Evolutionary conservation across 73 alveolate species (phyloP).

Genomic region (Tetrahymena malaccensis): DNA sequence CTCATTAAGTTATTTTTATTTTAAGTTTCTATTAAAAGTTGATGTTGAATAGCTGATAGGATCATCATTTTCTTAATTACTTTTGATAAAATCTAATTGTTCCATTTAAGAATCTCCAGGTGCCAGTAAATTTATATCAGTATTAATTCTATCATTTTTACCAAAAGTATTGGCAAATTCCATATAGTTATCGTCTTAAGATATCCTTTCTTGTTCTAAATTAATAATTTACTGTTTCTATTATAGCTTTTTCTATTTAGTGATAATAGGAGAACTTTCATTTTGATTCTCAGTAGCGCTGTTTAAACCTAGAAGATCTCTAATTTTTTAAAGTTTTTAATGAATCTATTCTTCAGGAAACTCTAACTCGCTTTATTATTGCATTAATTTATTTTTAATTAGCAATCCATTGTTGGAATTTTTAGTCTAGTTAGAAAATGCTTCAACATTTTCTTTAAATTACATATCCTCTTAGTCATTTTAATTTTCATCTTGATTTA

Average conservation of each 20-base stretch:
- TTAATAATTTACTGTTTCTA: neutral
- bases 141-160: neutral
- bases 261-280: neutral
- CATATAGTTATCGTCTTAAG: neutral
- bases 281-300: neutral
- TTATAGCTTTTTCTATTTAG: neutral
- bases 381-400: neutral
- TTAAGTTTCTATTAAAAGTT: neutral
- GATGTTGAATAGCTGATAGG: neutral
- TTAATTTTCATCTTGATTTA: neutral
- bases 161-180: neutral
- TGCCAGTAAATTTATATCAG: neutral
- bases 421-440: neutral
- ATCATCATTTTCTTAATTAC: neutral
- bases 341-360: neutral
- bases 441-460: neutral
- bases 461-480: neutral
- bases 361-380: neutral
- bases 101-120: neutral
- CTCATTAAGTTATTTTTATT: neutral
- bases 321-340: neutral
- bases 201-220: neutral
- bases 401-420: neutral
- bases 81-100: neutral
- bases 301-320: neutral